Percentiles rank a stretch among this genome's conserved stretches.
These are phyloP conservation scores for Annulohypoxylon nitens DNA, from an alignment of 495 filamentous ascomycete genomes.

Conservation along the genomic window DNA sequence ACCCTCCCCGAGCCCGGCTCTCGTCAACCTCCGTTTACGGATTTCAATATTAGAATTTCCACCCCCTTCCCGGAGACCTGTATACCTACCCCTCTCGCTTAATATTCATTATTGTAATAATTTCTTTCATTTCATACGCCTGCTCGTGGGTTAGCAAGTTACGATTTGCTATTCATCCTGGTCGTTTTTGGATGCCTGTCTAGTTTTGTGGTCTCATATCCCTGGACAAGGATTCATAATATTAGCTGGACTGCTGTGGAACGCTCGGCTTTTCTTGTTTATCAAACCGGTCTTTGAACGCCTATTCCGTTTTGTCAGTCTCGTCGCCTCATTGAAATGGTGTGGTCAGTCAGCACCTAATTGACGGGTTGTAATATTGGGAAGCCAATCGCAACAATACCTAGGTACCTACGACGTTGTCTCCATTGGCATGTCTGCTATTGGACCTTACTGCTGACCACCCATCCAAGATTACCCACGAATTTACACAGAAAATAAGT, in stretches of 20 bases:
- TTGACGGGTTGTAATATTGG: slow-evolving; percentile 32
- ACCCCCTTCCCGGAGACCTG: slow-evolving; percentile 1
- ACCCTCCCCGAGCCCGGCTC: slow-evolving; percentile 30
- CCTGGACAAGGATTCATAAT: slow-evolving; percentile 29
- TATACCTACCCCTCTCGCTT: slow-evolving; percentile 24
- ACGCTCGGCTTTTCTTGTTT: slow-evolving; percentile 19
- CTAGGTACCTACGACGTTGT: slow-evolving; percentile 25
- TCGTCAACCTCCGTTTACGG: slow-evolving; percentile 31
- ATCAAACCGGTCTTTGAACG: slow-evolving; percentile 23
- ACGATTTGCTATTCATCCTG: slow-evolving; percentile 2
- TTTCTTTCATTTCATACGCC: slow-evolving; percentile 12
- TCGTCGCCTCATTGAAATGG: slow-evolving; percentile 30
- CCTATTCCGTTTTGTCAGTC: slow-evolving; percentile 22
- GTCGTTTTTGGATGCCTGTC: slow-evolving; percentile 15
- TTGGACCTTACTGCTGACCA: slow-evolving; percentile 37
- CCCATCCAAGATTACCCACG: slow-evolving; percentile 15
- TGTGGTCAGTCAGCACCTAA: slow-evolving; percentile 43
- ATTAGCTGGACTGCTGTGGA: slow-evolving; percentile 31
- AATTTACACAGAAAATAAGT: slow-evolving; percentile 12
- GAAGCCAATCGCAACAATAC: slow-evolving; percentile 32
- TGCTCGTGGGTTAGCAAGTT: slow-evolving; percentile 22
- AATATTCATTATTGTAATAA: slow-evolving; percentile 31
- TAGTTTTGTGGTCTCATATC: slow-evolving; percentile 18
- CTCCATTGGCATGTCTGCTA: slow-evolving; percentile 12
- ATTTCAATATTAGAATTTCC: slow-evolving; percentile 15